Base-by-base conservation (phyloP, 148 eudicot genomes). In the Chenopodium formosanum region DNA sequence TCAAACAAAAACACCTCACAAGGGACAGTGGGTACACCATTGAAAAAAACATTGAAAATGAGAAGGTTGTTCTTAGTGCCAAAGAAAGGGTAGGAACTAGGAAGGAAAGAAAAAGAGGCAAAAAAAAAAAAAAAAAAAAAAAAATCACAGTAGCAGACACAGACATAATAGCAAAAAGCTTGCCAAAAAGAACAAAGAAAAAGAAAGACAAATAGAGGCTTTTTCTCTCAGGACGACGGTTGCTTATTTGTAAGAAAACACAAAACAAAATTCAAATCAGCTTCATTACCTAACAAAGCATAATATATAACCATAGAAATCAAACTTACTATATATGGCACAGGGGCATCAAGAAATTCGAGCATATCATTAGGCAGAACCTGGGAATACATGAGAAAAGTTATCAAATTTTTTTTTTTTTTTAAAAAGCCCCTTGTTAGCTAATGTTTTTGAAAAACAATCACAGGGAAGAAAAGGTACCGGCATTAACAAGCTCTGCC, bases 401-500 rank as follows among this genome's bases (percentile, higher is more conserved):
- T 77, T 69, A 81, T 40, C 50, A 78, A 20, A 25, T 25, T 25
- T 25, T 25, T 25, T 25, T 25, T 25, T 25, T 25, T 25, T 25
- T 25, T 25, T 25, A 25, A 25, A 25, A 25, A 25, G 25, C 25
- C 25, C 25, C 25, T 73, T 78, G 31, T 68, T 8, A 64, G 73
- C 56, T 73, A 52, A 66, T 20, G 62, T 31, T 66, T 53, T 73
- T 71, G 58, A 81, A 75, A 52, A 72, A 74, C 16, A 10, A 34
- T 75, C 60, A 58, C 3, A 47, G 62, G 65, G 52, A 80, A 70
- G 22, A 19, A 56, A 25, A 88, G 78, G 70, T 92, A 96, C 99
- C 79, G 99, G 97, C 98, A 96, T 94, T 77, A 96, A 88, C 83
- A 92, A 84, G 86, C 99, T 96, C 82, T 96, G 99, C 99, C 99